Base-by-base conservation (phyloP, 2,329 filamentous ascomycete species). In the Penicillium glabrum region DNA sequence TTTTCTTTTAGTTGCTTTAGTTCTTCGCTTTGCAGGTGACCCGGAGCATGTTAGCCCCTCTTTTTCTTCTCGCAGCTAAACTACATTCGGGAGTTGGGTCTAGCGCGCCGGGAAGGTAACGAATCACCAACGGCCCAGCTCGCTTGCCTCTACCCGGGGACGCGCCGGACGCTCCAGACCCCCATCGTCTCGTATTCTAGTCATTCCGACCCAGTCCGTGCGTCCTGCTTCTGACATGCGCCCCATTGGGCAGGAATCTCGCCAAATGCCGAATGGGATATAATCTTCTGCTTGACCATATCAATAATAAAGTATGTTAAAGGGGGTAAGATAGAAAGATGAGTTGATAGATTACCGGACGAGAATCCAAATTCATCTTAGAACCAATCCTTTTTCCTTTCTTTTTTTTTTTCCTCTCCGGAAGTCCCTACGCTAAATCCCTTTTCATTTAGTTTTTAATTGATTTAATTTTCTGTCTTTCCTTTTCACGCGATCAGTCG, bases 181-280 rank as follows among this genome's bases (percentile, higher is more conserved):
- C 49, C 49, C 48, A 54, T 45, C 44, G 51, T 61, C 62, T 60
- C 57, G 61, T 65, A 63, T 65, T 61, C 54, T 62, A 29, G n/a
- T 59, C 59, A 63, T 64, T 64, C 59, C 62, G 53, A 49, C 23
- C 58, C 23, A 51, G 61, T 64, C 61, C 61, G 62, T 64, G 62
- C 61, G 59, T 51, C 39, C 48, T 48, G 26, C 24, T 41, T 51
- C 48, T 51, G 37, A 44, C 35, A 41, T 51, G 48, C 24, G 29
- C 43, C 48, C 46, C 19, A 58, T 63, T 60, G 61, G 61, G 51
- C 44, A 48, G 54, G 48, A 63, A 63, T 63, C 51, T 48, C 48
- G 58, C 46, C 29, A 23, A 47, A 24, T 37, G 35, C 35, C 35
- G 35, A 19, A 10, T n/a, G 9, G n/a, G 35, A 39, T 39, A 39